Base-by-base conservation (phyloP, 345 rosid species). In the Rhodamnia argentea region DNA sequence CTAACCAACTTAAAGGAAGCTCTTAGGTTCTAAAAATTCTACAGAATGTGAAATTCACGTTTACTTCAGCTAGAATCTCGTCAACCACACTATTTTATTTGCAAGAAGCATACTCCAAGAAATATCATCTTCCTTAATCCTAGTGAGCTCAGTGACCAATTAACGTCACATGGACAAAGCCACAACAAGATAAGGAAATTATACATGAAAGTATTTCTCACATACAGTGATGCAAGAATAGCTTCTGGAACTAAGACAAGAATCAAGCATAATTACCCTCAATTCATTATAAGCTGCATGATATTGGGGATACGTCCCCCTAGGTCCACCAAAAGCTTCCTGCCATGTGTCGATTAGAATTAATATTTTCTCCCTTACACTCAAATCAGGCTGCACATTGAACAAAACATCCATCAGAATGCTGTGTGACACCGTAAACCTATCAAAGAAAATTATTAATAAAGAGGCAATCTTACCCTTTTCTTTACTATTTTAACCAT, bases 401-500 rank as follows among this genome's bases (percentile, higher is more conserved):
- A 16, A 83, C 82, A 29, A 70, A 70, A 70, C 78, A 70, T 70
- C 78, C 78, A 82, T 86, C 62, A 64, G 26, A 14, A 84, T 52
- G 26, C 85, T 13, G 83, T 82, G 82, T 53, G 47, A 55, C 57
- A 58, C 85, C 52, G 22, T 64, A 47, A 52, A 44, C 1, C 42
- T 52, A 42, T 81, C 27, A 83, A 83, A 89, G 53, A 13, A 64
- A 82, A 83, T 82, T 62, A 53, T 85, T 15, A 78, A 84, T 74
- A 27, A 60, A 74, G 83, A 86, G 56, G 74, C 54, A 57, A 11
- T 42, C 24, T n/a, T 87, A 96, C 99, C 99, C 95, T 97, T 91
- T 96, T 97, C 92, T 97, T 97, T 81, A 97, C 98, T 85, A 96
- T 93, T 90, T 96, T 97, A 87, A 97, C 98, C 99, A 97, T 97